Conservation (phyloP, 805 yeast species). For the Ogataea philodendri region DNA sequence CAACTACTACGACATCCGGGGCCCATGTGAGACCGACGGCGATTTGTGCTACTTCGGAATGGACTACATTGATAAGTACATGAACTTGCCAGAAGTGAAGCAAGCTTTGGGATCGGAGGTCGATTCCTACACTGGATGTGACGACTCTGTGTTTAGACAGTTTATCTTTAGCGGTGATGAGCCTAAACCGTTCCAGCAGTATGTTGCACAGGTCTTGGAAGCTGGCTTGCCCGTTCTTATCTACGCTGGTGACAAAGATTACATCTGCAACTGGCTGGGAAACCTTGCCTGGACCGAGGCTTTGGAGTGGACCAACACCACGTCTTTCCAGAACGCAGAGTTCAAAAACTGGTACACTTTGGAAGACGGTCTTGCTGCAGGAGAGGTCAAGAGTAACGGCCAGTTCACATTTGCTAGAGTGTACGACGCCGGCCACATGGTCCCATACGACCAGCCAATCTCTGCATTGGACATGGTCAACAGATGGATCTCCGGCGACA, state of each 20-base stretch:
- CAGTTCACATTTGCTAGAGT: conserved; percentile 79
- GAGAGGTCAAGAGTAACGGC: conserved; percentile 46
- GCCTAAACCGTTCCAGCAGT: conserved; percentile 84
- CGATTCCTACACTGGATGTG: conserved; percentile 71
- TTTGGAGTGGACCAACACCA: conserved; percentile 44
- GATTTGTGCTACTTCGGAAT: conserved; percentile 77
- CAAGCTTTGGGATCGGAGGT: conserved; percentile 90
- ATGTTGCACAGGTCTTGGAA: conserved; percentile 70
- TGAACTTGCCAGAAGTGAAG: conserved; percentile 75
- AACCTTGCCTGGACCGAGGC: conserved; percentile 81
- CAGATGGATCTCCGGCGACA: conserved; percentile 79
- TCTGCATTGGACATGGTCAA: conserved; percentile 76
- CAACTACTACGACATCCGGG: conserved; percentile 89
- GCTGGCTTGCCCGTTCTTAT: conserved; percentile 75
- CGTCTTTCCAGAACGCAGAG: conserved; percentile 19
- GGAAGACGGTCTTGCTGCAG: conserved; percentile 33
- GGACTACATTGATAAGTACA: conserved; percentile 70
- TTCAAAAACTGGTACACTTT: conserved; percentile 29
- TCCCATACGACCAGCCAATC: conserved; percentile 85
- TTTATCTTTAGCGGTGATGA: conserved; percentile 88
- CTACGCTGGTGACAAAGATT: conserved; percentile 96
- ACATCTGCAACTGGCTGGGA: conserved; percentile 96
- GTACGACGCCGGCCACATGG: conserved; percentile 95
- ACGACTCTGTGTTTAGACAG: conserved; percentile 72
- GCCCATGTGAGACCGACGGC: conserved; percentile 62